Percentiles rank a stretch among this genome's conserved stretches.
phyloP scores from a whole-genome alignment of 1,139 yeast species.

The Saccharomyces hybrid region DNA sequence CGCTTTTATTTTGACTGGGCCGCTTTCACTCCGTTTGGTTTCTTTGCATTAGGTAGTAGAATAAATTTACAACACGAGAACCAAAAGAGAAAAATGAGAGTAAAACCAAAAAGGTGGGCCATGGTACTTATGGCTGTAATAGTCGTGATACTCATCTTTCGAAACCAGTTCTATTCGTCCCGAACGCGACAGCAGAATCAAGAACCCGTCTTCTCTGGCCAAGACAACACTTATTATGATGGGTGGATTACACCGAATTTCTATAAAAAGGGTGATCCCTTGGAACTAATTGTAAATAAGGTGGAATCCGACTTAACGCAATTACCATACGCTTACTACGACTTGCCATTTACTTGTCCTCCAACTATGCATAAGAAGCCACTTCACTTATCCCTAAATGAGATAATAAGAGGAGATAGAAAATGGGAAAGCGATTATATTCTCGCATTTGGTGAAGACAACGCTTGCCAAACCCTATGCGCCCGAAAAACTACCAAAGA shows the following conservation, averaged over 20 bases:
- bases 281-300: slow-evolving; percentile 68
- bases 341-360: slow-evolving; percentile 76
- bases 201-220: not conserved
- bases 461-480: slow-evolving; percentile 61
- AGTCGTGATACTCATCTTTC: not conserved
- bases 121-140: not conserved
- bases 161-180: not conserved
- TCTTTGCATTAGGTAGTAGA: not conserved
- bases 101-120: not conserved
- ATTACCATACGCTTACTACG: slow-evolving; percentile 69
- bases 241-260: slow-evolving; percentile 28
- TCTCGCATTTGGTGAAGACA: slow-evolving; percentile 53
- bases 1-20: not conserved
- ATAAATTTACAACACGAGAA: not conserved
- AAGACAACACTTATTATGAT: not conserved
- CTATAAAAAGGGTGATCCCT: slow-evolving; percentile 46
- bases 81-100: not conserved
- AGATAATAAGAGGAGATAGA: slow-evolving; percentile 74
- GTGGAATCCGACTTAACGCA: slow-evolving; percentile 72
- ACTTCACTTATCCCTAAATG: slow-evolving; percentile 64
- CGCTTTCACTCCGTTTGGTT: not conserved
- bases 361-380: slow-evolving; percentile 49
- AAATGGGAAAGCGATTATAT: slow-evolving; percentile 68
- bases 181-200: not conserved
- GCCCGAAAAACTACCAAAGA: slow-evolving; percentile 47